These are phyloP conservation scores for Quercus glauca DNA, from an alignment of 306 rosid genomes.

Conservation along the genomic window DNA sequence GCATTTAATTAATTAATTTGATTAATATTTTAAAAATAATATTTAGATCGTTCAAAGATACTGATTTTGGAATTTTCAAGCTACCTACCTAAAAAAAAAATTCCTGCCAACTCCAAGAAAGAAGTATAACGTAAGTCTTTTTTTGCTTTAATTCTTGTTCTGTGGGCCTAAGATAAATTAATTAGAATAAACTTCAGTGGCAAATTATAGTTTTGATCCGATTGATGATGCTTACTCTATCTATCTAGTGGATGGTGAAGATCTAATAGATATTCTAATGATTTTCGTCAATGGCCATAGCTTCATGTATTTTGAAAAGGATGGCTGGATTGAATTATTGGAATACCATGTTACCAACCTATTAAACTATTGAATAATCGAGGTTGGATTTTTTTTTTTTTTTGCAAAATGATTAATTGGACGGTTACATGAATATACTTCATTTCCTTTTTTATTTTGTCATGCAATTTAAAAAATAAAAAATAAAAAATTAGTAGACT, in stretches of 20 bases:
- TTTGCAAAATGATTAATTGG: not conserved
- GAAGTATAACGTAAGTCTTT: not conserved
- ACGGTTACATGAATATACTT: no score
- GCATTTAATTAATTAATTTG: not conserved
- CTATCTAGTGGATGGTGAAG: not conserved
- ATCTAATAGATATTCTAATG: not conserved
- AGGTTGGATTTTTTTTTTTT: not conserved
- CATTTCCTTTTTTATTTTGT: not conserved
- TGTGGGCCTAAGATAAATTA: not conserved
- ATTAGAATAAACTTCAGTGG: not conserved
- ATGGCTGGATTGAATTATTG: no score
- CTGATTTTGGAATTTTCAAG: conserved; percentile 37
- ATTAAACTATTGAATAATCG: not conserved
- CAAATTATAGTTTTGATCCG: not conserved
- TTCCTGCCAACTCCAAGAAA: conserved; percentile 20
- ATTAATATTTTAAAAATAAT: not conserved
- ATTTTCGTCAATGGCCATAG: not conserved
- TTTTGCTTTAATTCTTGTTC: conserved; percentile 1
- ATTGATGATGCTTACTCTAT: not conserved
- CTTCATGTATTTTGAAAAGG: not conserved
- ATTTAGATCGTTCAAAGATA: conserved; percentile 49
- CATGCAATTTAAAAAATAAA: no score
- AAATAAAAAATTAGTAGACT: no score
- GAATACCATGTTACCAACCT: not conserved
- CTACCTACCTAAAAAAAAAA: conserved; percentile 17